A percentile compares a stretch with the other conserved stretches of the same genome.
phyloP scores from a whole-genome alignment of 2,329 filamentous ascomycete genomes.

The Exophiala phaeomuriformis region DNA sequence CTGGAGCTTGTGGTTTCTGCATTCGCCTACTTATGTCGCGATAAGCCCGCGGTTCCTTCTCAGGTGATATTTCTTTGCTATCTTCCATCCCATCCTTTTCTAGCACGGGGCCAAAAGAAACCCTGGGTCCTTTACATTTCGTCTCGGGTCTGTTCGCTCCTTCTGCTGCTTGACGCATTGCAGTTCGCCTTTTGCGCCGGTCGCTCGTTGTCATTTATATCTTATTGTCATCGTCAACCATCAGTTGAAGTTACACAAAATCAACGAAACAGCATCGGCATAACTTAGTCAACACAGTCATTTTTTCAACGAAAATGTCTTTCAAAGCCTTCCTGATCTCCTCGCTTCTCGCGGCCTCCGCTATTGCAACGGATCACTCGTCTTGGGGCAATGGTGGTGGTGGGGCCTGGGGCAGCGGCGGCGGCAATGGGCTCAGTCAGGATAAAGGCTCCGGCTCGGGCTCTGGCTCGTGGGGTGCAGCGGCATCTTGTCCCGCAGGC shows the following conservation, averaged over 20 bases:
- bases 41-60: slow-evolving; percentile 11
- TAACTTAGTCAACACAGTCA: not conserved
- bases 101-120: not conserved
- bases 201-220: slow-evolving; percentile 21
- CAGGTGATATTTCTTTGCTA: slow-evolving; percentile 4
- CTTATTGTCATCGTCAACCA: slow-evolving; percentile 1
- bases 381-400: slow-evolving; percentile 3
- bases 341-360: slow-evolving; percentile 14
- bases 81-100: slow-evolving; percentile 19
- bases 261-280: not conserved
- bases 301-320: slow-evolving; percentile 13
- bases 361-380: slow-evolving; percentile 11
- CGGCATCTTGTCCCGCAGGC: slow-evolving; percentile 17
- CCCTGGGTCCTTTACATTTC: slow-evolving; percentile 5
- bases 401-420: not conserved
- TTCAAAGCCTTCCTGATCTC: slow-evolving; percentile 17
- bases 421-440: not conserved
- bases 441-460: not conserved
- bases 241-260: not conserved
- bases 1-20: slow-evolving; percentile 6
- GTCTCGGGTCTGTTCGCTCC: slow-evolving; percentile 19
- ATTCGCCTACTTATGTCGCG: slow-evolving; percentile 20
- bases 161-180: slow-evolving; percentile 25
- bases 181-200: slow-evolving; percentile 23
- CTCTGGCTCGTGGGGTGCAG: slow-evolving; percentile 7